A percentile compares a stretch with the other conserved stretches of the same genome.
Conservation (phyloP, 768 basidiomycete species). For the Lactarius vividus region DNA sequence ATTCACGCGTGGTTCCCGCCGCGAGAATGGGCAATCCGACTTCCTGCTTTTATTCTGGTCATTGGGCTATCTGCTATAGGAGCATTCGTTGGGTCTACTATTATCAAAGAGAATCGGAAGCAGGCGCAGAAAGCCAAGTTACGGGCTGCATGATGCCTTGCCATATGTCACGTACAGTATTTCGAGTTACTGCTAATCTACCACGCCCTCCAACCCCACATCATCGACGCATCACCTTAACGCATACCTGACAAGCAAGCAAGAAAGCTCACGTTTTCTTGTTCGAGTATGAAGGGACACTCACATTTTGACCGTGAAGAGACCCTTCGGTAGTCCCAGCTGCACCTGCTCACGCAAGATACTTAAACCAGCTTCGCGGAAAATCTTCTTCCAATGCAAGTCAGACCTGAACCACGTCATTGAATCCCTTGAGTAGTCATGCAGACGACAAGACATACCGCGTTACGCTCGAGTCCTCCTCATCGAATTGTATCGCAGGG, state of each 20-base stretch:
- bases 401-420: conserved; percentile 61
- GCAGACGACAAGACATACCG: conserved; percentile 46
- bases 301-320: conserved; percentile 87
- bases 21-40: conserved; percentile 87
- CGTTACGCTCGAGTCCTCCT: conserved; percentile 86
- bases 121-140: conserved; percentile 59
- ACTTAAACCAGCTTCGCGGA: conserved; percentile 67
- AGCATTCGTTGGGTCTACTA: conserved; percentile 71
- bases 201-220: not conserved
- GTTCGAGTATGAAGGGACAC: conserved; percentile 34
- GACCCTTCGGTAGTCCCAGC: conserved; percentile 72
- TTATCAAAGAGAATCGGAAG: conserved; percentile 70
- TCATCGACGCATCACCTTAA: conserved; percentile 40
- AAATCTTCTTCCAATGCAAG: conserved; percentile 72
- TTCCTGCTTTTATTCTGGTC: conserved; percentile 82
- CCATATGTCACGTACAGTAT: conserved; percentile 4
- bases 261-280: not conserved
- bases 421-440: conserved; percentile 1
- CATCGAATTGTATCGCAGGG: conserved; percentile 65
- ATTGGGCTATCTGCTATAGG: conserved; percentile 80
- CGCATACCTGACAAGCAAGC: conserved; percentile 48
- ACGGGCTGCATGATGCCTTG: conserved; percentile 49
- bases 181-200: not conserved
- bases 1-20: conserved; percentile 80
- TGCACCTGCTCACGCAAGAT: conserved; percentile 77